Evolutionary conservation across 208 protist species (phyloP).

Genomic region (Leishmania guyanensis): DNA sequence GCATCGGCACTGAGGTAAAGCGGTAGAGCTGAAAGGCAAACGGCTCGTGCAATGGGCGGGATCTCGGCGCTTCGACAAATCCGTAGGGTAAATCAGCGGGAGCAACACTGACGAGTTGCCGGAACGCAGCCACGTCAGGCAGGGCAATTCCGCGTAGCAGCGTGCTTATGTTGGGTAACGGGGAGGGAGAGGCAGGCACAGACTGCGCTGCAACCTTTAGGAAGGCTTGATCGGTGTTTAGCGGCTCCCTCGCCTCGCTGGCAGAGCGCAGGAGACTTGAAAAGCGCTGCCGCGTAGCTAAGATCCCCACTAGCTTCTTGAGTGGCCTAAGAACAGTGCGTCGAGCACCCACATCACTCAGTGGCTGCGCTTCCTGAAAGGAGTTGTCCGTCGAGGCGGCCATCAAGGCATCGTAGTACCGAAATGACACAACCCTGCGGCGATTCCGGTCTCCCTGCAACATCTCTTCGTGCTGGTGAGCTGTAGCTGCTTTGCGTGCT

Average conservation of each 20-base stretch:
- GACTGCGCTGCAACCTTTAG: neutral
- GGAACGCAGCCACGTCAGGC: neutral
- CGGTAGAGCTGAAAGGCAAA: constrained; percentile 25
- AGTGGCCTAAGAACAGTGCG: constrained; percentile 27
- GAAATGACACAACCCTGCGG: constrained; percentile 1
- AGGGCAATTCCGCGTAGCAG: constrained; percentile 11
- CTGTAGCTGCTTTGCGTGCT: neutral
- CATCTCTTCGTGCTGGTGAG: neutral
- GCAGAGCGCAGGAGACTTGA: constrained; percentile 13
- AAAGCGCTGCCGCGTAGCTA: constrained; percentile 29
- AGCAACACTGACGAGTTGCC: neutral
- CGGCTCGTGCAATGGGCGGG: constrained; percentile 22
- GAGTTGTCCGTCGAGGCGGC: neutral
- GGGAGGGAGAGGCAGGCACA: neutral
- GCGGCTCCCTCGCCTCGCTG: neutral
- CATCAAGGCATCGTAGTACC: constrained; percentile 18
- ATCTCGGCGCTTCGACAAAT: constrained; percentile 11
- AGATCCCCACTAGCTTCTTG: constrained; percentile 34
- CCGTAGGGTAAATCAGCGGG: neutral
- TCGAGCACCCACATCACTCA: constrained; percentile 37
- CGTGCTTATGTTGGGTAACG: constrained; percentile 15
- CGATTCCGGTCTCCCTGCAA: constrained; percentile 17
- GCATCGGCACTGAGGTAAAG: constrained; percentile 18
- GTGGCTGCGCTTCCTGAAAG: constrained; percentile 11
- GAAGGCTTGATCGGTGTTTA: neutral